Conservation (phyloP, 768 basidiomycete species). For the Trametes sanguinea region DNA sequence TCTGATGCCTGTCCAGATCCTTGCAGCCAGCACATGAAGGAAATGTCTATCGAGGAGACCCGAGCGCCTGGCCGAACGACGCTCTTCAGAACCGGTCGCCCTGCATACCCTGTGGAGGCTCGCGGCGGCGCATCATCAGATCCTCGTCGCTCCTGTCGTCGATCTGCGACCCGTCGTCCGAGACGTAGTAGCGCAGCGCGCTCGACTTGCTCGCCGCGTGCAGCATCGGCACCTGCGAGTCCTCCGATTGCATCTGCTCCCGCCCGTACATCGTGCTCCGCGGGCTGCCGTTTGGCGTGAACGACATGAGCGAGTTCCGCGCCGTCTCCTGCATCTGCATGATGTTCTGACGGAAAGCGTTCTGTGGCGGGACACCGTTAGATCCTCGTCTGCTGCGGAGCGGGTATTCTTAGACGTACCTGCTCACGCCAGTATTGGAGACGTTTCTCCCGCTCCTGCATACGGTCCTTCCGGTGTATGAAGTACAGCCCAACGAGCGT, state of each 20-base stretch:
- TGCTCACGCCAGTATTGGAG: slow-evolving; percentile 91
- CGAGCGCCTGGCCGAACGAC: neutral
- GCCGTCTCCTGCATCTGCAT: slow-evolving; percentile 78
- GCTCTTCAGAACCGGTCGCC: slow-evolving; percentile 21
- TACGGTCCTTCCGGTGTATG: slow-evolving; percentile 71
- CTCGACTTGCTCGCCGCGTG: slow-evolving; percentile 47
- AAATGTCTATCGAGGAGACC: neutral
- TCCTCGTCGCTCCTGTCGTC: slow-evolving; percentile 42
- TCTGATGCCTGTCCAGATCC: too few species aligned
- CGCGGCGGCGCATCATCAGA: slow-evolving; percentile 42
- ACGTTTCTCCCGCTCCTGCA: slow-evolving; percentile 78
- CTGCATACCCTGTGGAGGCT: slow-evolving; percentile 9
- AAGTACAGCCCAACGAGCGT: slow-evolving; percentile 70
- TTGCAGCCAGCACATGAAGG: neutral
- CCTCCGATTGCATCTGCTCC: slow-evolving; percentile 50
- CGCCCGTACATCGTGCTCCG: slow-evolving; percentile 50
- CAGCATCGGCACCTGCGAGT: slow-evolving; percentile 55
- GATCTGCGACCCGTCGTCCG: slow-evolving; percentile 44
- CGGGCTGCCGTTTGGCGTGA: slow-evolving; percentile 44
- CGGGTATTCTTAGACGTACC: slow-evolving; percentile 38
- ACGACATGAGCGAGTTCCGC: slow-evolving; percentile 61
- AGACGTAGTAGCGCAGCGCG: slow-evolving; percentile 53
- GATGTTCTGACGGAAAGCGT: slow-evolving; percentile 79
- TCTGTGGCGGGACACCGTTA: slow-evolving; percentile 40
- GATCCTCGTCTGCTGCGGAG: neutral